Evolutionary conservation across 371 early-diverging fungal genomes (phyloP), one percentile per base, ranked within the genome.

Genomic region (Umbelopsis sp.): DNA sequence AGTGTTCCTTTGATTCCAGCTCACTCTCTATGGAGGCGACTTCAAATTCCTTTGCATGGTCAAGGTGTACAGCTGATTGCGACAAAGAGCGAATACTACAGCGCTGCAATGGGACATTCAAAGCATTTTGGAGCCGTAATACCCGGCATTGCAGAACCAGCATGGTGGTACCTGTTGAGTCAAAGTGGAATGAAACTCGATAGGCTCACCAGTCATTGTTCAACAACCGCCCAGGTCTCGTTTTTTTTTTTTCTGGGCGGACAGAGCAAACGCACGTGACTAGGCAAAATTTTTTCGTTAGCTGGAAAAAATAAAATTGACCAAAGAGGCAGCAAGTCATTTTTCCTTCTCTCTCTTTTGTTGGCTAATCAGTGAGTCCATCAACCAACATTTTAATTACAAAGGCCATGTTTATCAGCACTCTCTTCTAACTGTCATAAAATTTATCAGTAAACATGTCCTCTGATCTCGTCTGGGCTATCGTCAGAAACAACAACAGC

Each of bases 401-500:
- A 35, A 25, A 29, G 29, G 9, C 32, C 57, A 57, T 37, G 9
- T 11, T 18, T n/a, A 57, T 29, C 18, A 57, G 35, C 29, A 6
- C n/a, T 6, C 20, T 48, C n/a, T 57, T 57, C 57, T 57, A 57
- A 57, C 57, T 18, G 18, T 5, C 7, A 57, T 57, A 29, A 32
- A 29, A 11, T 50, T 32, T 66, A 48, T 38, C 48, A 38, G 38
- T 66, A 66, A 50, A 66, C 48, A 84, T 84, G 84, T 92, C 92
- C 74, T 70, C 89, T 72, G 93, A 92, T 72, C 82, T 93, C 72
- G 83, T 86, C 73, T 94, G 96, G 96, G 82, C 87, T 77, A 81
- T 96, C 74, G 85, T 92, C 86, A 92, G 90, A 84, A 89, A 92
- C 86, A 89, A 90, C 86, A 88, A 86, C 86, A 87, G 90, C 77